Conservation (phyloP, 1,284 basidiomycete species). For the Boletellus sp. region DNA sequence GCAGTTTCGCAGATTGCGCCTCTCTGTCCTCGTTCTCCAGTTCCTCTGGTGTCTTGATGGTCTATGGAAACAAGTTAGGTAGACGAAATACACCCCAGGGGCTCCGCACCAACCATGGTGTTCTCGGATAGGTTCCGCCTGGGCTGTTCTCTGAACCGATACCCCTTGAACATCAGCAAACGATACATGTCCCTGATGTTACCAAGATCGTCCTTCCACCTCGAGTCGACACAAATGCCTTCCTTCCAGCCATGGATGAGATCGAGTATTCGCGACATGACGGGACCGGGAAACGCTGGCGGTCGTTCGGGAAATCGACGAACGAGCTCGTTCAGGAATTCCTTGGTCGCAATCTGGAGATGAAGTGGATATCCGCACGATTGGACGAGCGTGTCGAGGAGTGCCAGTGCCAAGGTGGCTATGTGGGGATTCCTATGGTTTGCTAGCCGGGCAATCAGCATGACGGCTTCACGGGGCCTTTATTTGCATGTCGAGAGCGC, state of each 20-base stretch:
- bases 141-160: conserved; percentile 77
- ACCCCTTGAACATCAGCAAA: conserved; percentile 93
- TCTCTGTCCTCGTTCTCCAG: conserved; percentile 94
- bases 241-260: conserved; percentile 96
- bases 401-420: conserved; percentile 75
- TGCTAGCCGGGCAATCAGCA: conserved; percentile 76
- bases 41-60: conserved; percentile 92
- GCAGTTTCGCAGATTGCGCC: conserved; percentile 95
- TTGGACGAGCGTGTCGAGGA: conserved; percentile 93
- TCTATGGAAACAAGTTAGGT: conserved; percentile 43
- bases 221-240: conserved; percentile 83
- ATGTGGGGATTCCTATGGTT: conserved; percentile 92
- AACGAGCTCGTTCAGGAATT: conserved; percentile 98
- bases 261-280: conserved; percentile 93
- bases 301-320: conserved; percentile 96
- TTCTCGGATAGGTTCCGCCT: conserved; percentile 45
- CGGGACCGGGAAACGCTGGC: conserved; percentile 89
- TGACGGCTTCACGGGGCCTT: conserved; percentile 86
- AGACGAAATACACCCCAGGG: neutral
- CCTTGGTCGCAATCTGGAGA: conserved; percentile 97
- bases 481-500: neutral
- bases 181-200: conserved; percentile 99
- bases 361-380: conserved; percentile 97
- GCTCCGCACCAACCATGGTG: conserved; percentile 42
- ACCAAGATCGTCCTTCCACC: conserved; percentile 95